Conservation (phyloP, 805 yeast genomes). For the Wickerhamiella qilinensis region DNA sequence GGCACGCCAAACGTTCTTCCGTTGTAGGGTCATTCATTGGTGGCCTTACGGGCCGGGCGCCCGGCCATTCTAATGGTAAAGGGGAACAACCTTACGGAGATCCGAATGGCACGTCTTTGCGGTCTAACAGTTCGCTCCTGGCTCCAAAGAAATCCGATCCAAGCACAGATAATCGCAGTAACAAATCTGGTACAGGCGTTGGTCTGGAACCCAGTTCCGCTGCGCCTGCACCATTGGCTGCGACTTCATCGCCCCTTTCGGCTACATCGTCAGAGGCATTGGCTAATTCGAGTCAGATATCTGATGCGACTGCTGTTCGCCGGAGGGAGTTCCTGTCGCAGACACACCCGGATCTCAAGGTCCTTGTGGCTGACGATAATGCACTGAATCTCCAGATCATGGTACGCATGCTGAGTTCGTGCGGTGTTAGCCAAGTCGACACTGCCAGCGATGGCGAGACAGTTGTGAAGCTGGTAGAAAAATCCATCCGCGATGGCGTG, state of each 20-base stretch:
- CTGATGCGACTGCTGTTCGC: background rate
- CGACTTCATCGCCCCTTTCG: background rate
- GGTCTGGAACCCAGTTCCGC: background rate
- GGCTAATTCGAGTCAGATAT: background rate
- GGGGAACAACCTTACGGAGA: background rate
- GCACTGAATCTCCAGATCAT: slow-evolving; percentile 86
- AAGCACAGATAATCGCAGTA: background rate
- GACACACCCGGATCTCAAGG: slow-evolving; percentile 18
- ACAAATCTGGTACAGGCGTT: background rate
- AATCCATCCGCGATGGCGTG: slow-evolving; percentile 27
- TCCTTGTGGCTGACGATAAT: slow-evolving; percentile 83
- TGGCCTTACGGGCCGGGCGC: background rate
- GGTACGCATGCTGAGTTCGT: slow-evolving; percentile 62
- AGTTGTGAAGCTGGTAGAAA: slow-evolving; percentile 55
- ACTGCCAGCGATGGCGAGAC: slow-evolving; percentile 81
- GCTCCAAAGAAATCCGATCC: background rate
- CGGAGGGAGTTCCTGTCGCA: background rate
- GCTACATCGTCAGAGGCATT: background rate
- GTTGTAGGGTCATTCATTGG: background rate
- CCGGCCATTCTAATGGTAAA: background rate
- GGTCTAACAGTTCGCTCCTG: background rate
- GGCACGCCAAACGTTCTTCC: background rate
- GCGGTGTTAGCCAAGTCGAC: slow-evolving; percentile 54
- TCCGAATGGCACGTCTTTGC: background rate
- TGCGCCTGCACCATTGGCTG: background rate